Base-by-base conservation (phyloP, 139 green algal species). In the Trebouxia sp. region DNA sequence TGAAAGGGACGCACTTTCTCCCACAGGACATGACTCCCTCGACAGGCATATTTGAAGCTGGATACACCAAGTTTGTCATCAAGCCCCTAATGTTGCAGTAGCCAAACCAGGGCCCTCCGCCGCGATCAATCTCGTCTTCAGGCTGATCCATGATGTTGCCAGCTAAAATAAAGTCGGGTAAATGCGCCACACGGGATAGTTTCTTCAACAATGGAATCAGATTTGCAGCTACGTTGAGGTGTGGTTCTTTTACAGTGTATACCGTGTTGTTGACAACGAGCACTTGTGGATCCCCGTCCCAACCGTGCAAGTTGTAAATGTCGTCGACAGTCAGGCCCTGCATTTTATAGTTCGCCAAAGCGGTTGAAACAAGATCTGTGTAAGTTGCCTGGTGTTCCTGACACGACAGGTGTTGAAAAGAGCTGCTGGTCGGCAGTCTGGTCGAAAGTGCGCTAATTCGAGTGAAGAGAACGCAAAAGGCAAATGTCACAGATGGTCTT, bases 41-140 rank as follows among this genome's bases (percentile, higher is more conserved):
- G 38, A 58, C 39, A 32, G 5, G 39, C 5, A 10, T 56, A 22
- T n/a, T 26, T n/a, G n/a, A n/a, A 37, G 42, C 45, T n/a, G 75
- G 75, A 20, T 53, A 32, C 75, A 80, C 22, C 17, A 80, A 15
- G 30, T 48, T 69, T 11, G 41, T 55, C 6, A n/a, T 55, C 50
- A 53, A 30, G 24, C 39, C 41, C 48, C 28, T 39, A 5, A 51
- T 43, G 11, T 55, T 70, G 50, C 75, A 80, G 50, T 70, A 80
- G 7, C 75, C 75, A 32, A 80, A 69, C 75, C 75, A 80, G 50
- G 75, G 75, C 45, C 43, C 72, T 65, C 58, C 58, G 24, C 24
- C 8, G 14, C 10, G 7, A 10, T 28, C 5, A 53, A 53, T 53
- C 5, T 69, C 58, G 41, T 69, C 58, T 39, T 69, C 58, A 38